phyloP scores from a whole-genome alignment of 1,284 basidiomycete genomes.

The Heliocybe sulcata region DNA sequence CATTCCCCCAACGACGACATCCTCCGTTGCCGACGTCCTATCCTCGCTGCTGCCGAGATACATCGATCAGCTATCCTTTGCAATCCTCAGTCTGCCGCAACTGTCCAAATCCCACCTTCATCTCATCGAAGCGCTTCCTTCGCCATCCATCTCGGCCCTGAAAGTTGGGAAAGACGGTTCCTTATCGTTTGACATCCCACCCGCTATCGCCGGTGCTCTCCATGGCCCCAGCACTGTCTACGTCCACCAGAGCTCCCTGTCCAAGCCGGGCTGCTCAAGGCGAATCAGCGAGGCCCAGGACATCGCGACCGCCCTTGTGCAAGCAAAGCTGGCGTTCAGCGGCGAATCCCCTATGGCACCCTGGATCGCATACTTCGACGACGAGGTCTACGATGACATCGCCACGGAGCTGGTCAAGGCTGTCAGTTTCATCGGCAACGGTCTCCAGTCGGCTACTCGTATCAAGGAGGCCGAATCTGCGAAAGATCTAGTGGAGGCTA shows the following conservation, averaged over 20 bases:
- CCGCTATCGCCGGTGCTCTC: background rate
- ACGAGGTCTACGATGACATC: conserved; percentile 4
- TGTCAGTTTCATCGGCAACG: background rate
- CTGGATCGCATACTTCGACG: conserved; percentile 4
- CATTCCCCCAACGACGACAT: background rate
- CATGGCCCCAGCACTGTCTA: background rate
- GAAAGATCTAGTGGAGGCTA: background rate
- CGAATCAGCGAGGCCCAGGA: background rate
- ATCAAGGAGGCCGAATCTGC: background rate
- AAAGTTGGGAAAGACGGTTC: conserved; percentile 1
- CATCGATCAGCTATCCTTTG: background rate
- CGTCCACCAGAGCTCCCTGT: conserved; percentile 5
- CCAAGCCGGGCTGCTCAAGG: background rate
- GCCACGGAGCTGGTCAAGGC: conserved; percentile 1
- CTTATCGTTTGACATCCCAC: background rate
- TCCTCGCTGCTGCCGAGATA: background rate
- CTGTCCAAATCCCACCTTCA: background rate
- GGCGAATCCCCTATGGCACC: conserved; percentile 2
- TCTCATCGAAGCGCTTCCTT: background rate
- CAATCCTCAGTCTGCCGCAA: background rate
- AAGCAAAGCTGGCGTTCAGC: conserved; percentile 5
- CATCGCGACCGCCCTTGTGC: conserved; percentile 4
- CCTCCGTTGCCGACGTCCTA: background rate
- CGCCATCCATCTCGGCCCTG: background rate
- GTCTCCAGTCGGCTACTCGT: background rate